These are phyloP conservation scores for Penicillium cataractarum DNA, from an alignment of 495 filamentous ascomycete genomes.

Conservation along the genomic window DNA sequence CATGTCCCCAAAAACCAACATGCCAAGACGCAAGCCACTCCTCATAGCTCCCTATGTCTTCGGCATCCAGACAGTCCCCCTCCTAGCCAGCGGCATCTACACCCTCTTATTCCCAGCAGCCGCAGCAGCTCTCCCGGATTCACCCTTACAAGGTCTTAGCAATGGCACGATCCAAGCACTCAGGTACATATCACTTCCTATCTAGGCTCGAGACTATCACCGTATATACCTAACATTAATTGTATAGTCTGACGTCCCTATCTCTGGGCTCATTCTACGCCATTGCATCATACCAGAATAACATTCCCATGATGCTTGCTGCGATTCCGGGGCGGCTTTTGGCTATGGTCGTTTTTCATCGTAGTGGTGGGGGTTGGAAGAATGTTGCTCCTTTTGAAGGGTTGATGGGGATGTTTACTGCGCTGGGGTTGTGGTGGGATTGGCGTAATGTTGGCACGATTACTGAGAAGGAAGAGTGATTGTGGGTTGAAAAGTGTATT, in stretches of 20 bases:
- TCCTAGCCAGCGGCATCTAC: conserved; percentile 27
- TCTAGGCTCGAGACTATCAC: no score
- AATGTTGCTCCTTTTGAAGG: conserved; percentile 32
- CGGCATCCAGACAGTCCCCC: conserved; percentile 26
- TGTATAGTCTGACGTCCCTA: conserved; percentile 27
- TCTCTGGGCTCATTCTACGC: conserved; percentile 28
- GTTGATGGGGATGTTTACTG: conserved; percentile 25
- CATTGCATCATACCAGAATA: conserved; percentile 30
- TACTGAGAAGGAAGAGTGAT: background rate
- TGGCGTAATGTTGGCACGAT: conserved; percentile 9
- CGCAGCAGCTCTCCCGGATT: conserved; percentile 14
- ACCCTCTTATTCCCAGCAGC: conserved; percentile 21
- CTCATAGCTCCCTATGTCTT: conserved; percentile 26
- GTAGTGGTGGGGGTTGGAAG: conserved; percentile 23
- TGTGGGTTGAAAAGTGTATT: background rate
- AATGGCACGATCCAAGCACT: conserved; percentile 30
- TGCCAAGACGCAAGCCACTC: background rate
- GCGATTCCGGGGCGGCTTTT: conserved; percentile 27
- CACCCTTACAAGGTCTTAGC: conserved; percentile 20
- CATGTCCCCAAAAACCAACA: background rate
- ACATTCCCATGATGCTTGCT: conserved; percentile 30
- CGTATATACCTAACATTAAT: background rate
- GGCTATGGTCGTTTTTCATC: conserved; percentile 25
- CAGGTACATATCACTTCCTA: conserved; percentile 17
- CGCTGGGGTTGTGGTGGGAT: conserved; percentile 25